These are phyloP conservation scores for Vaucheria bursata DNA, from an alignment of 352 stramenopile genomes.

Conservation along the genomic window DNA sequence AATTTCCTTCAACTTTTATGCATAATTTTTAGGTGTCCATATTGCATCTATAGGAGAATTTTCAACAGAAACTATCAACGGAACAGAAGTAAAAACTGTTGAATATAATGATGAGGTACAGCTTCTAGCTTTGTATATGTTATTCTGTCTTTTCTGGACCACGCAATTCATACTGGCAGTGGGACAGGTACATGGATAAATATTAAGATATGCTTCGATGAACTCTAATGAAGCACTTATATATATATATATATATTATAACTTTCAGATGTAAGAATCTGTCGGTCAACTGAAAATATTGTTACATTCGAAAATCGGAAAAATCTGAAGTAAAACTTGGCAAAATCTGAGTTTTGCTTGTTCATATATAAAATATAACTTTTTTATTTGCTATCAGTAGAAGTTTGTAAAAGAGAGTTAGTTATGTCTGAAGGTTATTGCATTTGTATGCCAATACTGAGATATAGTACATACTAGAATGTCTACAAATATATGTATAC, in stretches of 20 bases:
- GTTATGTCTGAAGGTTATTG: no score
- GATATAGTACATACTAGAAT: no score
- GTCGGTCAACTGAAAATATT: not conserved
- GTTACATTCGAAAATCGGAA: not conserved
- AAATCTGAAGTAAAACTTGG: no score
- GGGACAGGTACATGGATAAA: slow-evolving; percentile 73
- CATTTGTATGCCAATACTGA: no score
- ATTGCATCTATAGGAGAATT: slow-evolving; percentile 53
- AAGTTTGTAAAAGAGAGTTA: no score
- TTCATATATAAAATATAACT: no score
- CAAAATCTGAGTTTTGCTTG: no score
- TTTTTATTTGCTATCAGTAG: no score
- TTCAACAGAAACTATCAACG: not conserved
- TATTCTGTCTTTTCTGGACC: slow-evolving; percentile 93
- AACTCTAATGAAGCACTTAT: not conserved
- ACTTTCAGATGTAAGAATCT: not conserved
- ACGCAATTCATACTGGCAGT: slow-evolving; percentile 88
- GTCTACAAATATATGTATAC: no score
- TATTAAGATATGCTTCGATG: not conserved
- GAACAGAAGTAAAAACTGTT: slow-evolving; percentile 33
- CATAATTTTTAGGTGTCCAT: no score
- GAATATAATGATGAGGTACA: slow-evolving; percentile 41
- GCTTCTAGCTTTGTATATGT: slow-evolving; percentile 55
- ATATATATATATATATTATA: not conserved
- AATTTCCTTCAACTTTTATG: no score